Evolutionary conservation across 2,329 filamentous ascomycete species (phyloP), one percentile per base, ranked within the genome.

Genomic region (Escovopsis weberi): DNA sequence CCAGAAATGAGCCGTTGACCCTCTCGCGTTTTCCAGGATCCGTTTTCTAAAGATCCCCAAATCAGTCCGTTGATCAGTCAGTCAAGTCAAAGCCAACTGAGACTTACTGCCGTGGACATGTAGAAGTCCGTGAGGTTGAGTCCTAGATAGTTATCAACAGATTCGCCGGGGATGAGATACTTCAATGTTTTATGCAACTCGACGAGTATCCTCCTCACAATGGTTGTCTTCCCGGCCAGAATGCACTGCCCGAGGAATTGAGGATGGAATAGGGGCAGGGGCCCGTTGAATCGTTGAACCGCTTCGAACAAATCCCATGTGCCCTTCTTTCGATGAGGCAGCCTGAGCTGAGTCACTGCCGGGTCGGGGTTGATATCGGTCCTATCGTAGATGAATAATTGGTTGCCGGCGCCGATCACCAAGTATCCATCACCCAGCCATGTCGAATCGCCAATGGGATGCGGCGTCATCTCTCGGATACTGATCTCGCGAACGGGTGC

Each of bases 371-470:
- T 67, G 43, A 80, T 73, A 23, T 94, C 76, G n/a, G 75, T 69
- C 46, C 88, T 78, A 51, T 85, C 83, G 55, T 88, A 81, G 6
- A 94, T 70, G 57, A 94, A 88, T 11, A 98, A 68, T 56, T 95
- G 88, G 55, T 94, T 94, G 1, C 91, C 91, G 7, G 87, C 79
- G 1, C 87, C 88, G 43, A 96, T 80, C 6, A 94, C 80, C 11
- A 98, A 70, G 53, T 88, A 80, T 1, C 88, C 89, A 53, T 84
- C 80, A 26, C 80, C 78, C 11, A 95, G 67, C 91, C 91, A 98
- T 12, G 85, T 85, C 1, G 87, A 93, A 57, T 95, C 88, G 2
- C 87, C 88, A 40, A 95, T 94, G 0, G 86, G 84, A 58, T 94
- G 85, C 26, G 87, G 85, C 11, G 87, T 94, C 33, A 87, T 67